Percentiles rank a stretch among this genome's conserved stretches.
Evolutionary conservation across 768 basidiomycete genomes (phyloP).

Genomic region (Hygrophoropsis aurantiaca): DNA sequence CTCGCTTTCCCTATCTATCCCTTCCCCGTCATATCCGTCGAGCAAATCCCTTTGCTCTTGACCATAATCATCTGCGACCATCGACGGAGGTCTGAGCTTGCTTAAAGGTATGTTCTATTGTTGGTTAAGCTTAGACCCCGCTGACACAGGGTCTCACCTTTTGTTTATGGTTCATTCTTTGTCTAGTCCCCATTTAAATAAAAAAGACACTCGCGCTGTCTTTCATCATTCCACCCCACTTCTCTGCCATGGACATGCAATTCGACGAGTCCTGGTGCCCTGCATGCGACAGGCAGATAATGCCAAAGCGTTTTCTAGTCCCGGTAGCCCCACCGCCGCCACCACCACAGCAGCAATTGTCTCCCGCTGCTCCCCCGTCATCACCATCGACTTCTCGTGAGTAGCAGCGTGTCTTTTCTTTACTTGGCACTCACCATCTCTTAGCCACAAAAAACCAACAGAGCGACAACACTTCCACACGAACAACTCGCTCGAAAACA

Average conservation of each 20-base stretch:
- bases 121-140: conserved; percentile 1
- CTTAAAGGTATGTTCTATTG: conserved; percentile 17
- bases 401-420: conserved; percentile 11
- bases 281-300: conserved; percentile 72
- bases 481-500: conserved; percentile 34
- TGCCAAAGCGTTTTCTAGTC: conserved; percentile 71
- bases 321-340: conserved; percentile 33
- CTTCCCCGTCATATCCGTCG: conserved; percentile 22
- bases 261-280: conserved; percentile 82
- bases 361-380: conserved; percentile 36
- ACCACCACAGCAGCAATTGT: conserved; percentile 15
- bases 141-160: conserved; percentile 18
- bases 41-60: conserved; percentile 14
- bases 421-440: conserved; percentile 1
- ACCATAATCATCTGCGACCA: background rate
- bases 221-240: conserved; percentile 9
- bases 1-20: conserved; percentile 16
- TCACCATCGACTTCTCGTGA: conserved; percentile 40
- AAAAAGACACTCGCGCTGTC: conserved; percentile 4
- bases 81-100: no score
- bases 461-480: conserved; percentile 17
- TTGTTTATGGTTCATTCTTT: background rate
- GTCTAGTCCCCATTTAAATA: background rate
- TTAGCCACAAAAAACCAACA: conserved; percentile 29
- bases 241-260: conserved; percentile 29